Conservation (phyloP, 176 grass and related monocot species). For the Hordeum vulgare region DNA sequence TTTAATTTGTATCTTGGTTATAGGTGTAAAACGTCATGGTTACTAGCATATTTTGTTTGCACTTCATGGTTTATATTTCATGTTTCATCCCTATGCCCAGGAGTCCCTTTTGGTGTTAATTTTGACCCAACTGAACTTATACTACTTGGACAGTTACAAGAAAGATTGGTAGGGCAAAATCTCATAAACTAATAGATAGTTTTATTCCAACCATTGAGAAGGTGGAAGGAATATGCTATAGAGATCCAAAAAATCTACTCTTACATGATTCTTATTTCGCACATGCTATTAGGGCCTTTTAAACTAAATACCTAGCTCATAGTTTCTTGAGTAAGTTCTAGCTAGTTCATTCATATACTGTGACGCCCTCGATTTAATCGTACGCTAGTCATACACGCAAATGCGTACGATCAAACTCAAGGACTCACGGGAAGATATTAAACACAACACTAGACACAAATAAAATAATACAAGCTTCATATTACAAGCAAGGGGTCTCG, state of each 20-base stretch:
- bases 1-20: neutral
- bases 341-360: conserved; percentile 11
- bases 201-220: conserved; percentile 68
- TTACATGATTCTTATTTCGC: conserved; percentile 12
- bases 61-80: conserved; percentile 16
- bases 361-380: too few species aligned
- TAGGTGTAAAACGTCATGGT: neutral
- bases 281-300: neutral
- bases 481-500: too few species aligned
- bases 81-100: conserved; percentile 62
- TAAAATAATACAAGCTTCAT: too few species aligned
- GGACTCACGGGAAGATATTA: too few species aligned
- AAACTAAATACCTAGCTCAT: neutral
- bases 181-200: conserved; percentile 68
- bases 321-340: neutral
- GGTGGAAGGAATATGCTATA: conserved; percentile 70
- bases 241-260: conserved; percentile 69
- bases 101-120: conserved; percentile 77
- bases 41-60: too few species aligned
- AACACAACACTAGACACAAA: too few species aligned
- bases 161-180: conserved; percentile 30
- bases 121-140: conserved; percentile 72
- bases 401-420: too few species aligned
- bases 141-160: conserved; percentile 63
- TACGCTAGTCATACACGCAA: too few species aligned